Conservation (phyloP, 2,329 filamentous ascomycete genomes). For the Fusarium protoensiforme region DNA sequence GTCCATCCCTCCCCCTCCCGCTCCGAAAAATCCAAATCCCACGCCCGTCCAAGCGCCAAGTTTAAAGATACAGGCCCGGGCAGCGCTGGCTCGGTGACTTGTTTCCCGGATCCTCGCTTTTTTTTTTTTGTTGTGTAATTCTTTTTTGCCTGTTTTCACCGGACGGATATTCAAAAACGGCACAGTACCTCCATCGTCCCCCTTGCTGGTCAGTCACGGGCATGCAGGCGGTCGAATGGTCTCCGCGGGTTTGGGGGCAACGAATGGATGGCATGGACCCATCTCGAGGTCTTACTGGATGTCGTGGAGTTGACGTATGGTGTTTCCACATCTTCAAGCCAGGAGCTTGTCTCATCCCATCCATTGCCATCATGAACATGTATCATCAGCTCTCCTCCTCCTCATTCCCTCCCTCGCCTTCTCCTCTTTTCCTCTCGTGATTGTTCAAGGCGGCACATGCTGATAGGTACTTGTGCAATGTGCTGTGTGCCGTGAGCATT, state of each 20-base stretch:
- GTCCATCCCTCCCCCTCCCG: background rate
- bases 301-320: conserved; percentile 34
- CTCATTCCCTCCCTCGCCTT: conserved; percentile 4
- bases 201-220: conserved; percentile 11
- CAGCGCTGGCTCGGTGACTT: conserved; percentile 8
- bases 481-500: conserved; percentile 33
- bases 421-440: background rate
- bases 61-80: conserved; percentile 1
- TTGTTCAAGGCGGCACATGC: background rate
- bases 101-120: conserved; percentile 8
- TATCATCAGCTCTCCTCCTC: conserved; percentile 6
- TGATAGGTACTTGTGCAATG: conserved; percentile 4
- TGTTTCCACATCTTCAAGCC: conserved; percentile 30
- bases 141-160: conserved; percentile 20
- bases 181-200: conserved; percentile 5
- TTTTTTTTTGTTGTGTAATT: conserved; percentile 5
- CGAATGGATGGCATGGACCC: conserved; percentile 8
- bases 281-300: conserved; percentile 22
- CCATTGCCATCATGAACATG: conserved; percentile 17
- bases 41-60: background rate
- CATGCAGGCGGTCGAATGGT: conserved; percentile 29
- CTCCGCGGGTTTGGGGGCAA: conserved; percentile 25
- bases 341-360: conserved; percentile 23
- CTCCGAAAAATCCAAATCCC: background rate
- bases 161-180: conserved; percentile 8